Evolutionary conservation across 768 basidiomycete species (phyloP).

Genomic region (Suillus cothurnatus): DNA sequence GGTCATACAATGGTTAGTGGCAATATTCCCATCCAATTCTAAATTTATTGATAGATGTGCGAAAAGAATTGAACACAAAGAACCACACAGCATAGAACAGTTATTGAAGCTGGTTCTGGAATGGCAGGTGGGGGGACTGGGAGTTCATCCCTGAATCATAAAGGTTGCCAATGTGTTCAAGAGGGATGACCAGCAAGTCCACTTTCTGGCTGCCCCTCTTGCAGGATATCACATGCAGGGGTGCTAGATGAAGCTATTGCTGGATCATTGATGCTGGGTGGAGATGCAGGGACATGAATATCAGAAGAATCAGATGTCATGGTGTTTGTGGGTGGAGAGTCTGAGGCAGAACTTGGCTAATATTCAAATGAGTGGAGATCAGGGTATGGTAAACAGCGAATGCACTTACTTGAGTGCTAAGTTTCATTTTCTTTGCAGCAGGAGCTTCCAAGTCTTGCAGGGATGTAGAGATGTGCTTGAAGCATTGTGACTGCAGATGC

Average conservation of each 20-base stretch:
- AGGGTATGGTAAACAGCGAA: neutral
- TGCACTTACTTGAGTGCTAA: neutral
- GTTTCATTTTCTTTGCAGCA: neutral
- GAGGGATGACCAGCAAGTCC: neutral
- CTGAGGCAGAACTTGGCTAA: neutral
- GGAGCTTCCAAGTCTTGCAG: neutral
- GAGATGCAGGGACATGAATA: neutral
- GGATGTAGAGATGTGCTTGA: neutral
- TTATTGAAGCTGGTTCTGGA: neutral
- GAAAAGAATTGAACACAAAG: constrained; percentile 18
- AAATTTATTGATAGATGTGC: constrained; percentile 19
- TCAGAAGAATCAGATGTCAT: neutral
- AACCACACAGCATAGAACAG: constrained; percentile 8
- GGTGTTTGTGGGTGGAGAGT: neutral
- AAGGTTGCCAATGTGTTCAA: neutral
- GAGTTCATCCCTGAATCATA: constrained; percentile 18
- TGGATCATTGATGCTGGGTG: neutral
- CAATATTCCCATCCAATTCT: constrained; percentile 17
- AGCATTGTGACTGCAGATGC: neutral
- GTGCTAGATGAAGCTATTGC: neutral
- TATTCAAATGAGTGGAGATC: neutral
- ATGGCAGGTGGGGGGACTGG: constrained; percentile 16
- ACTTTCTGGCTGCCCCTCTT: neutral
- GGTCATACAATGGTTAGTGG: constrained; percentile 13
- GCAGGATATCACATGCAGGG: neutral